phyloP scores from a whole-genome alignment of 192 early-diverging fungal species.

The Geranomyces michiganensis region DNA sequence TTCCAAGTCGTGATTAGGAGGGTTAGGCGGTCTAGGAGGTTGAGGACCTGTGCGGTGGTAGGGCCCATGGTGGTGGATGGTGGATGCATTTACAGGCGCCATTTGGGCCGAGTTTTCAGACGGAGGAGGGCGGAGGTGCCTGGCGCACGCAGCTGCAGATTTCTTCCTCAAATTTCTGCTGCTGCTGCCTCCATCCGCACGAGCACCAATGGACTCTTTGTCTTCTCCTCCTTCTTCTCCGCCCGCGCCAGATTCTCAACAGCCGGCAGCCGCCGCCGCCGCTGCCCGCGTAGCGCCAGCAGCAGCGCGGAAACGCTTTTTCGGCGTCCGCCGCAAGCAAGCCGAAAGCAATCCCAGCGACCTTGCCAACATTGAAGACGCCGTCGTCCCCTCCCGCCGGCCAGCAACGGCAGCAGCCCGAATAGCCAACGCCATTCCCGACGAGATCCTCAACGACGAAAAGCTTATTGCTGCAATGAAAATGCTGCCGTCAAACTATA shows the following conservation, averaged over 20 bases:
- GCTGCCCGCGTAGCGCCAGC: conserved; percentile 8
- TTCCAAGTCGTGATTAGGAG: conserved; percentile 4
- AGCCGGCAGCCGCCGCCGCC: background rate
- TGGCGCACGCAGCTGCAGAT: too few species aligned
- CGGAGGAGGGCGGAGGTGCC: too few species aligned
- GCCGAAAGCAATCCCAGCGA: background rate
- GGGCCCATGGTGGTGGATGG: too few species aligned
- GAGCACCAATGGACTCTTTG: too few species aligned
- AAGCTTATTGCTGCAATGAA: conserved; percentile 83
- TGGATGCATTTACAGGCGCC: too few species aligned
- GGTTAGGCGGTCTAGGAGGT: conserved; percentile 3
- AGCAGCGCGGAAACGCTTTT: conserved; percentile 48
- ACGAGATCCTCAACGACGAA: conserved; percentile 79
- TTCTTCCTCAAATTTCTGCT: too few species aligned
- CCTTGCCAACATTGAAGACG: background rate
- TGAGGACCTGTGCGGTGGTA: background rate
- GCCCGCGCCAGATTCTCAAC: too few species aligned
- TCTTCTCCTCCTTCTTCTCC: too few species aligned
- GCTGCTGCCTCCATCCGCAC: too few species aligned
- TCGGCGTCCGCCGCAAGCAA: conserved; percentile 33
- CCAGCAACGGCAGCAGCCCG: conserved; percentile 14
- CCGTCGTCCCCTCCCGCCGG: conserved; percentile 2
- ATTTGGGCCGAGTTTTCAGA: too few species aligned
- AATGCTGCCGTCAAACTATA: conserved; percentile 91
- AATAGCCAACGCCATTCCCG: conserved; percentile 79